Percentiles rank a stretch among this genome's conserved stretches.
phyloP scores from a whole-genome alignment of 2,329 filamentous ascomycete genomes.

The Fusarium stilboides region DNA sequence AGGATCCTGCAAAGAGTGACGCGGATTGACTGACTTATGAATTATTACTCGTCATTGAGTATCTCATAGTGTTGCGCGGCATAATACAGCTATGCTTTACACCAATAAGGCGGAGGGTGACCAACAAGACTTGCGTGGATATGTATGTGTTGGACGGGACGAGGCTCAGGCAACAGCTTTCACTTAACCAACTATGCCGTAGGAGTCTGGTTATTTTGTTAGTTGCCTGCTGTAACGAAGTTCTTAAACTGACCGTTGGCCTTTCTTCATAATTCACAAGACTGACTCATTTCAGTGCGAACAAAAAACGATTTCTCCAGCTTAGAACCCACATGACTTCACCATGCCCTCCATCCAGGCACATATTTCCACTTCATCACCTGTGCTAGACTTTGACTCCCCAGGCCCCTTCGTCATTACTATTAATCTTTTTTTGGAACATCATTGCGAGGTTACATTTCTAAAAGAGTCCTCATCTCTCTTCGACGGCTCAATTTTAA shows the following conservation, averaged over 20 bases:
- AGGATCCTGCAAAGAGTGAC: too few species aligned
- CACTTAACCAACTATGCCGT: not conserved
- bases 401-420: not conserved
- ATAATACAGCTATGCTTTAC: too few species aligned
- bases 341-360: not conserved
- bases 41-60: too few species aligned
- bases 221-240: not conserved
- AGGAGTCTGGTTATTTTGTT: not conserved
- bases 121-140: not conserved
- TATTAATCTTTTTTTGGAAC: not conserved
- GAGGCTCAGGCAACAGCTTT: not conserved
- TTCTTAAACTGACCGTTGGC: not conserved
- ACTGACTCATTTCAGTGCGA: not conserved
- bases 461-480: rapidly evolving
- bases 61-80: too few species aligned
- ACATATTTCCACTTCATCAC: not conserved
- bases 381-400: slow-evolving; percentile 3
- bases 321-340: not conserved
- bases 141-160: not conserved
- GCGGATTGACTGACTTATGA: too few species aligned
- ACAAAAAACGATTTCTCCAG: not conserved
- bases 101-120: too few species aligned
- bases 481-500: not conserved
- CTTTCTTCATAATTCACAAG: not conserved
- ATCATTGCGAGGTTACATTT: not conserved